Evolutionary conservation across 192 early-diverging fungal species (phyloP).

Genomic region (Coemansia nantahalensis): DNA sequence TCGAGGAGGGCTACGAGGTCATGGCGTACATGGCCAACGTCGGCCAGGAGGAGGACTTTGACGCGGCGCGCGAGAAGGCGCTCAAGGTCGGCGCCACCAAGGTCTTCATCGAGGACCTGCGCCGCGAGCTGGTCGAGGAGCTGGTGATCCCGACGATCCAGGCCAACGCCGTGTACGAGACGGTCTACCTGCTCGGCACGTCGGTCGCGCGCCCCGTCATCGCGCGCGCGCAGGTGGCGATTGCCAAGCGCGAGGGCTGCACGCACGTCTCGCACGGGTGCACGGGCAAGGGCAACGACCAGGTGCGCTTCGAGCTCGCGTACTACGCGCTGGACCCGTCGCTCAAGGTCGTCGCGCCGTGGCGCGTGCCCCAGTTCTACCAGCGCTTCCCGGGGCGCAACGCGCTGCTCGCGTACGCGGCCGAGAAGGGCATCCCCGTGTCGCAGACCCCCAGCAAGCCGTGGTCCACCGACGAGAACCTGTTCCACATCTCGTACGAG

Average conservation of each 20-base stretch:
- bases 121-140: slow-evolving; percentile 91
- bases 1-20: slow-evolving; percentile 98
- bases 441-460: slow-evolving; percentile 95
- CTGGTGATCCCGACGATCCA: slow-evolving; percentile 90
- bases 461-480: slow-evolving; percentile 99
- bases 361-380: slow-evolving; percentile 95
- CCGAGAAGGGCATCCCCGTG: slow-evolving; percentile 87
- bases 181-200: slow-evolving; percentile 95
- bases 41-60: slow-evolving; percentile 99
- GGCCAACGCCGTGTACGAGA: slow-evolving; percentile 94
- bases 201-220: slow-evolving; percentile 97
- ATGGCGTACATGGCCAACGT: slow-evolving; percentile 97
- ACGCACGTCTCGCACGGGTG: slow-evolving; percentile 97
- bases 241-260: slow-evolving; percentile 91
- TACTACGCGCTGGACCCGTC: slow-evolving; percentile 94
- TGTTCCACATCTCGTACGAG: slow-evolving; percentile 99
- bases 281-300: slow-evolving; percentile 99
- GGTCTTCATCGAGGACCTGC: slow-evolving; percentile 96
- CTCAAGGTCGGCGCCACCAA: slow-evolving; percentile 88
- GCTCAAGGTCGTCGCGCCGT: slow-evolving; percentile 97
- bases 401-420: slow-evolving; percentile 89
- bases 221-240: slow-evolving; percentile 84
- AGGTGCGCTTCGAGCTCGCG: slow-evolving; percentile 98
- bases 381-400: slow-evolving; percentile 91
- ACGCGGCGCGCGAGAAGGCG: slow-evolving; percentile 89